A percentile compares a stretch with the other conserved stretches of the same genome.
These are phyloP conservation scores for Clathrospora elynae DNA, from an alignment of 2,329 filamentous ascomycete species.

Conservation along the genomic window DNA sequence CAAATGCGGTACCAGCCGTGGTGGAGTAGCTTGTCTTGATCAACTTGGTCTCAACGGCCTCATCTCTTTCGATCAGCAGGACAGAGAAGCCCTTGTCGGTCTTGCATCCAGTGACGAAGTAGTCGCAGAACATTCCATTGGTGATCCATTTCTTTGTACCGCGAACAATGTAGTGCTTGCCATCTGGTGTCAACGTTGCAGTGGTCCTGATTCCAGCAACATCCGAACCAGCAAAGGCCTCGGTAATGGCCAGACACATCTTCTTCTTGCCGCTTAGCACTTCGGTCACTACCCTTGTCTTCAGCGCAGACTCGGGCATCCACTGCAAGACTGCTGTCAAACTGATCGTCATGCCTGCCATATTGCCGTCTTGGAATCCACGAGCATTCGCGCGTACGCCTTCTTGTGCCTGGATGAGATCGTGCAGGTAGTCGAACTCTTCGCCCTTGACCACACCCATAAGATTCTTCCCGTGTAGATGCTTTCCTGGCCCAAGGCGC, in stretches of 20 bases:
- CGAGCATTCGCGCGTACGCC: slow-evolving; percentile 70
- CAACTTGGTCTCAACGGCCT: slow-evolving; percentile 74
- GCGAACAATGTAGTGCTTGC: slow-evolving; percentile 65
- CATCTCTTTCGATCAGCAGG: slow-evolving; percentile 72
- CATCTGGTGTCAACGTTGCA: slow-evolving; percentile 54
- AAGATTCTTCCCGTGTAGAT: slow-evolving; percentile 72
- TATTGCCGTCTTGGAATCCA: slow-evolving; percentile 85
- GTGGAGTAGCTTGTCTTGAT: slow-evolving; percentile 85
- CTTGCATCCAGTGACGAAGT: slow-evolving; percentile 80
- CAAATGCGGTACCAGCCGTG: slow-evolving; percentile 75
- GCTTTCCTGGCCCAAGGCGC: slow-evolving; percentile 81
- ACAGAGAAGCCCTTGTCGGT: slow-evolving; percentile 81
- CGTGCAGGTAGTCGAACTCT: slow-evolving; percentile 88
- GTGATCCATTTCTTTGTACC: slow-evolving; percentile 85
- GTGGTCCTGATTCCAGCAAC: slow-evolving; percentile 81
- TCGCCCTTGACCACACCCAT: slow-evolving; percentile 73
- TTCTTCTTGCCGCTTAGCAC: slow-evolving; percentile 82
- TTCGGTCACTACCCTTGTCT: slow-evolving; percentile 70
- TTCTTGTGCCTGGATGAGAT: slow-evolving; percentile 77
- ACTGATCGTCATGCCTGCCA: slow-evolving; percentile 84
- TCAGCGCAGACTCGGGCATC: slow-evolving; percentile 69
- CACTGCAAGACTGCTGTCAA: slow-evolving; percentile 81
- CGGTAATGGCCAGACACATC: slow-evolving; percentile 85
- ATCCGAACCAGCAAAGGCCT: slow-evolving; percentile 84
- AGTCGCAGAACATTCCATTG: slow-evolving; percentile 79